Evolutionary conservation across 257 asterid genomes (phyloP), one percentile per base, ranked within the genome.

Genomic region (Nyctanthes arbortristis): DNA sequence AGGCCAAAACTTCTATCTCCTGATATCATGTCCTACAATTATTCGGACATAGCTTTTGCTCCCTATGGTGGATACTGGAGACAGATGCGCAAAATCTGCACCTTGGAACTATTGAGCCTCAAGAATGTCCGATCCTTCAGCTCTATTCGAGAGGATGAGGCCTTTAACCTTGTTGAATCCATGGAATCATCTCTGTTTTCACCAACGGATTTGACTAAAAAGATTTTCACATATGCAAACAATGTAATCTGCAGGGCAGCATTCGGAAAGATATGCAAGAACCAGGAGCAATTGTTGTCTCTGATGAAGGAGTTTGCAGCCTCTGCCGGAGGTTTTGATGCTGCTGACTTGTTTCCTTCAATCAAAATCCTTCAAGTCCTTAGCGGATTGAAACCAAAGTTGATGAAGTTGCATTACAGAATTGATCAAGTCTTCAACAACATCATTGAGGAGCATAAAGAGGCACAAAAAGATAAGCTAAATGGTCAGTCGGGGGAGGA

Each of bases 21-120:
- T 2, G 66, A 22, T 2, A 25, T 59, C 43, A 28, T 72, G 14
- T 36, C 47, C 0, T 77, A 77, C 65, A 54, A 77, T 1, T 71
- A 13, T 29, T n/a, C 49, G 1, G 77, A 77, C 20, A 47, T 77
- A 0, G 77, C 67, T 0, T 61, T 29, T 12, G 62, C 77, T 20
- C 77, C 81, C 5, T 71, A 77, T 32, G 81, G 81, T 6, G 31
- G 8, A 14, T 49, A 66, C 57, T 71, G 73, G 81, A 77, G n/a
- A n/a, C n/a, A n/a, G n/a, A n/a, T n/a, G n/a, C n/a, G n/a, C n/a
- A n/a, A n/a, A n/a, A n/a, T n/a, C n/a, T n/a, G n/a, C n/a, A n/a
- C n/a, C n/a, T n/a, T n/a, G n/a, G n/a, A n/a, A n/a, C n/a, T n/a
- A n/a, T n/a, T n/a, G n/a, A n/a, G n/a, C n/a, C n/a, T n/a, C n/a